phyloP scores from a whole-genome alignment of 2,329 filamentous ascomycete species.

The Fusarium udum region DNA sequence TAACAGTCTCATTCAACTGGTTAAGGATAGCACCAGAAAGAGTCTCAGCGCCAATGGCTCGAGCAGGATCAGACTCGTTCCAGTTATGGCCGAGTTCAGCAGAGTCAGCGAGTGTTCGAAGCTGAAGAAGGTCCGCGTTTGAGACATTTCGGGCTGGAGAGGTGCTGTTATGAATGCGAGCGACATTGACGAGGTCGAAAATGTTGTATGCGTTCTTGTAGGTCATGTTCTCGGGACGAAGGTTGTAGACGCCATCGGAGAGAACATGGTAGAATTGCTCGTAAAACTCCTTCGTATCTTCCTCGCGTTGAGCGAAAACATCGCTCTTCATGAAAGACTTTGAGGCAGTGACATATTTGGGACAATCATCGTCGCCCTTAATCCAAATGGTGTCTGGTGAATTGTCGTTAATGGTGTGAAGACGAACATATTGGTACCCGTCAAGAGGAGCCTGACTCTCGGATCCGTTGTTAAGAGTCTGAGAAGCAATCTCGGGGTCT shows the following conservation, averaged over 20 bases:
- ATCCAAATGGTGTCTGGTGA: constrained; percentile 51
- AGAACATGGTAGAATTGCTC: constrained; percentile 44
- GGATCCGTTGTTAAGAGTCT: constrained; percentile 47
- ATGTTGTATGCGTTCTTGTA: constrained; percentile 50
- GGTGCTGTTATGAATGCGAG: constrained; percentile 47
- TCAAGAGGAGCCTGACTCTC: constrained; percentile 44
- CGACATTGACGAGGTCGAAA: constrained; percentile 50
- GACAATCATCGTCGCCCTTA: constrained; percentile 50
- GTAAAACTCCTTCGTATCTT: constrained; percentile 47
- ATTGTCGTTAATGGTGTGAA: constrained; percentile 45
- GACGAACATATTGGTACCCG: constrained; percentile 49
- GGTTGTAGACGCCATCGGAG: constrained; percentile 45
- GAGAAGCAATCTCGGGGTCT: constrained; percentile 40
- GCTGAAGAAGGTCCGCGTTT: constrained; percentile 46
- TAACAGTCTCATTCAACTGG: constrained; percentile 47
- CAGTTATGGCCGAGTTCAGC: constrained; percentile 47
- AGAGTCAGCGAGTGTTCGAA: constrained; percentile 48
- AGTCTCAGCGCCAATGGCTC: constrained; percentile 46
- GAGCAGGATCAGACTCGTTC: constrained; percentile 43
- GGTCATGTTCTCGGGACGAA: constrained; percentile 45
- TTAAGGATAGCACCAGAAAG: constrained; percentile 45
- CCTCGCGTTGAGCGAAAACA: constrained; percentile 37
- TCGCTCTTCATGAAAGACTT: constrained; percentile 44
- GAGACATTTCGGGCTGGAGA: constrained; percentile 46
- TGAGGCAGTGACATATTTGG: constrained; percentile 40